Conservation (phyloP, 192 early-diverging fungal species). For the Entomortierella beljakovae region DNA sequence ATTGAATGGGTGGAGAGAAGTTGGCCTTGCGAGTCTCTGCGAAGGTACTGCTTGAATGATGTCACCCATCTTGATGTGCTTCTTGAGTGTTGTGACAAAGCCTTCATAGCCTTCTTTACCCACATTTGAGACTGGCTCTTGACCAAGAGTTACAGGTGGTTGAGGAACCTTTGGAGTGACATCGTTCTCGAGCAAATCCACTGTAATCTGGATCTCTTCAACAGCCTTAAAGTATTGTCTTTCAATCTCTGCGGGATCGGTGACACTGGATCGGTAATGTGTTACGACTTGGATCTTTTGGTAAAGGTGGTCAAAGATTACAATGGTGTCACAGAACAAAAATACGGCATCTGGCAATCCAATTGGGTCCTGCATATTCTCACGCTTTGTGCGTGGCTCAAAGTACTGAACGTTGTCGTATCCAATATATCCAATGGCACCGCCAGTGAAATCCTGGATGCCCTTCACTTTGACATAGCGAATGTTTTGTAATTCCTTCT, state of each 20-base stretch:
- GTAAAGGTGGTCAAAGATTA: slow-evolving; percentile 96
- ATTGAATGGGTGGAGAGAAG: slow-evolving; percentile 96
- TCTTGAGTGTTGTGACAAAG: slow-evolving; percentile 89
- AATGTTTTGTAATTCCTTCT: slow-evolving; percentile 85
- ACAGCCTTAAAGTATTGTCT: slow-evolving; percentile 77
- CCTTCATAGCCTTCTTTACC: slow-evolving; percentile 91
- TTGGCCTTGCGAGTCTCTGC: slow-evolving; percentile 88
- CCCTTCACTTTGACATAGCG: slow-evolving; percentile 85
- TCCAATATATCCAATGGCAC: slow-evolving; percentile 96
- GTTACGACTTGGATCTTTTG: slow-evolving; percentile 93
- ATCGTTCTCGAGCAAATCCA: slow-evolving; percentile 77
- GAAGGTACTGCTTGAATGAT: slow-evolving; percentile 99
- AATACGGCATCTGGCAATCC: slow-evolving; percentile 94
- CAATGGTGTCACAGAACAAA: slow-evolving; percentile 94
- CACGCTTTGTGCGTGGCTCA: slow-evolving; percentile 89
- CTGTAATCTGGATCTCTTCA: slow-evolving; percentile 73
- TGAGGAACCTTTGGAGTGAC: slow-evolving; percentile 85
- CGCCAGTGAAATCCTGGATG: slow-evolving; percentile 91
- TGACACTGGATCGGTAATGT: slow-evolving; percentile 79
- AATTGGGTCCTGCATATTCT: slow-evolving; percentile 83
- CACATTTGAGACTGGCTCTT: slow-evolving; percentile 86
- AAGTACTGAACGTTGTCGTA: slow-evolving; percentile 99
- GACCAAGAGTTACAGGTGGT: slow-evolving; percentile 71
- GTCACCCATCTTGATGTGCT: slow-evolving; percentile 94
- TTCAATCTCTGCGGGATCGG: slow-evolving; percentile 65